Conservation (phyloP, 2,329 filamentous ascomycete genomes). For the Fusarium pseudonygamai region DNA sequence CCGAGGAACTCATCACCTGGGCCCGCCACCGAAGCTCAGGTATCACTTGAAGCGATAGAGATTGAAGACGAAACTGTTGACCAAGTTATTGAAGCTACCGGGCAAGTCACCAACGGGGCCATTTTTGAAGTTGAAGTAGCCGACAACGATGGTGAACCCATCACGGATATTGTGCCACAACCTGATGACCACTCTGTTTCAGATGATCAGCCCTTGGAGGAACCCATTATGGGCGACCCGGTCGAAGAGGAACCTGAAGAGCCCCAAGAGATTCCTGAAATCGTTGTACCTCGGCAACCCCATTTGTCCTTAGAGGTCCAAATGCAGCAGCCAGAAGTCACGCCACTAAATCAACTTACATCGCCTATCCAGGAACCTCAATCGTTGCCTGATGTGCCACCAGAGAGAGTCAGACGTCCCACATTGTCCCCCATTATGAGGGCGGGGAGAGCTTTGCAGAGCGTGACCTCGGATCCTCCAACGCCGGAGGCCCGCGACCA, state of each 20-base stretch:
- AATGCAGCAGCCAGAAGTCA: slow-evolving; percentile 43
- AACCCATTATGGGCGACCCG: slow-evolving; percentile 18
- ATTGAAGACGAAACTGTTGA: slow-evolving; percentile 16
- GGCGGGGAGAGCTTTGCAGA: slow-evolving; percentile 65
- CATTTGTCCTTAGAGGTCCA: slow-evolving; percentile 20
- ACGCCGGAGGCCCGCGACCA: slow-evolving; percentile 63
- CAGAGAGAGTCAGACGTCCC: slow-evolving; percentile 51
- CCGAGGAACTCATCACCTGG: neutral
- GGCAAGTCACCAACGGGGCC: neutral
- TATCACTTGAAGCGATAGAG: slow-evolving; percentile 23
- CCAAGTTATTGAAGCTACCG: neutral
- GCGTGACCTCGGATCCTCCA: slow-evolving; percentile 66
- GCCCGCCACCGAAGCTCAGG: neutral
- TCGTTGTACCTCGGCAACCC: slow-evolving; percentile 14
- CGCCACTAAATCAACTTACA: slow-evolving; percentile 51
- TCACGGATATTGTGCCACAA: slow-evolving; percentile 13
- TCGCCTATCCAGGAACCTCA: slow-evolving; percentile 50
- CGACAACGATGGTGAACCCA: slow-evolving; percentile 1
- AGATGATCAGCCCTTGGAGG: slow-evolving; percentile 14
- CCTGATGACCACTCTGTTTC: slow-evolving; percentile 1
- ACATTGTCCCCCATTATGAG: slow-evolving; percentile 67
- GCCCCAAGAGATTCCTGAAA: slow-evolving; percentile 16
- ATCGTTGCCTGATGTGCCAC: slow-evolving; percentile 44
- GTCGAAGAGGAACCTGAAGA: slow-evolving; percentile 20
- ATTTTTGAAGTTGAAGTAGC: slow-evolving; percentile 16